phyloP scores from a whole-genome alignment of 129 eudicot species.

The Kitagawia praeruptora region DNA sequence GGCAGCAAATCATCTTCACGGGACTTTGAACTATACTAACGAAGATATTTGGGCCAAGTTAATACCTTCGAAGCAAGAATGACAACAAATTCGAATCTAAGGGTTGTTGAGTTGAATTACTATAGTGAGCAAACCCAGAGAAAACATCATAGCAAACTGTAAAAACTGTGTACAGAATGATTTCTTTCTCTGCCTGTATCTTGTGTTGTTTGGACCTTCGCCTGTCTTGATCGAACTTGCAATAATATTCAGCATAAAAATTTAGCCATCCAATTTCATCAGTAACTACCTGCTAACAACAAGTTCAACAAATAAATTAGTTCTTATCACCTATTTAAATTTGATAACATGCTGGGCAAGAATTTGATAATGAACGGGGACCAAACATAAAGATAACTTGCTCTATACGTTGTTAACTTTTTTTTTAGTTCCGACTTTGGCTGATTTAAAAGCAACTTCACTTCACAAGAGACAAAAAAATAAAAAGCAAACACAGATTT shows the following conservation, averaged over 20 bases:
- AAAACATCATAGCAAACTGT: conserved; percentile 71
- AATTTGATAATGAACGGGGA: background rate
- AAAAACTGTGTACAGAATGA: conserved; percentile 56
- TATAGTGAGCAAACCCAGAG: conserved; percentile 72
- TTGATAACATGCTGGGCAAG: background rate
- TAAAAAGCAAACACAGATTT: too few species aligned
- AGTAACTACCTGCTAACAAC: conserved; percentile 48
- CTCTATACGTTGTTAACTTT: background rate
- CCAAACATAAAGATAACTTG: background rate
- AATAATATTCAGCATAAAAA: conserved; percentile 50
- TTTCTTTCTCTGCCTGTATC: conserved; percentile 66
- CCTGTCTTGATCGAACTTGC: conserved; percentile 42
- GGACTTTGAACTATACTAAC: background rate
- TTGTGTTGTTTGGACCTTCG: conserved; percentile 48
- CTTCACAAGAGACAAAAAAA: background rate
- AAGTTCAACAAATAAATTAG: conserved; percentile 5
- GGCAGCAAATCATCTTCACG: conserved; percentile 19
- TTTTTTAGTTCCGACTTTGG: background rate
- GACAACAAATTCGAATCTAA: conserved; percentile 52
- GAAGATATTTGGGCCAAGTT: background rate
- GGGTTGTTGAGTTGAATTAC: conserved; percentile 55
- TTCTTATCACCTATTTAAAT: background rate
- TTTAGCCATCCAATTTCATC: conserved; percentile 91
- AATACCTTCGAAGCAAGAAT: conserved; percentile 65
- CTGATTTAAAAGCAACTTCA: too few species aligned